Evolutionary conservation across 2,329 filamentous ascomycete species (phyloP).

Genomic region (Helminthosporium solani): DNA sequence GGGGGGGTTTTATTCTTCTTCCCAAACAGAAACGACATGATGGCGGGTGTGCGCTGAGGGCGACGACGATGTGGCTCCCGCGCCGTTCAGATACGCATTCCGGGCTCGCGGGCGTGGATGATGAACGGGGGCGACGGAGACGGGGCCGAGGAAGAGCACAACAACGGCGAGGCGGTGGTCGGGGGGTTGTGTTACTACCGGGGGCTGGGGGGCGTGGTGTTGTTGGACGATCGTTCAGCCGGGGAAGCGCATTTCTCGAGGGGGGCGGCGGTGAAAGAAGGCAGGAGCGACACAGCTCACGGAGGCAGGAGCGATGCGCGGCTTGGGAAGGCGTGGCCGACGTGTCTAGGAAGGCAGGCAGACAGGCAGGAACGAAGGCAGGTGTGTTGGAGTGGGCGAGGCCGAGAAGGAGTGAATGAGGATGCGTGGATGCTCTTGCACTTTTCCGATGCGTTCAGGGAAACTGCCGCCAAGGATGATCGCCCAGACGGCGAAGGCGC

Average conservation of each 20-base stretch:
- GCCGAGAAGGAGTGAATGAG: too few species aligned
- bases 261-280: neutral
- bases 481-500: neutral
- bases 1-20: conserved; percentile 46
- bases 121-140: conserved; percentile 7
- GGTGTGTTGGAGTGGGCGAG: too few species aligned
- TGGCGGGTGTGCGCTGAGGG: conserved; percentile 22
- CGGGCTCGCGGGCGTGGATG: conserved; percentile 7
- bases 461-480: neutral
- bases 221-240: neutral
- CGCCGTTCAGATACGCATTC: conserved; percentile 37
- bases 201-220: neutral
- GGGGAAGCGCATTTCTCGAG: neutral
- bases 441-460: neutral
- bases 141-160: too few species aligned
- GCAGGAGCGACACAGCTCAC: neutral
- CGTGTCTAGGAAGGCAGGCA: too few species aligned
- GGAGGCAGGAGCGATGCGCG: neutral
- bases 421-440: neutral
- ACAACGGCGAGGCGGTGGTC: too few species aligned
- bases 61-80: conserved; percentile 22
- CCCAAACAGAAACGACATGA: conserved; percentile 57
- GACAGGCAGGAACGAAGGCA: too few species aligned
- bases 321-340: neutral
- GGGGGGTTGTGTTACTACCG: neutral